Percentiles rank a stretch among this genome's conserved stretches.
Conservation (phyloP, 163 green algal genomes). For the Chloromonas sp. region DNA sequence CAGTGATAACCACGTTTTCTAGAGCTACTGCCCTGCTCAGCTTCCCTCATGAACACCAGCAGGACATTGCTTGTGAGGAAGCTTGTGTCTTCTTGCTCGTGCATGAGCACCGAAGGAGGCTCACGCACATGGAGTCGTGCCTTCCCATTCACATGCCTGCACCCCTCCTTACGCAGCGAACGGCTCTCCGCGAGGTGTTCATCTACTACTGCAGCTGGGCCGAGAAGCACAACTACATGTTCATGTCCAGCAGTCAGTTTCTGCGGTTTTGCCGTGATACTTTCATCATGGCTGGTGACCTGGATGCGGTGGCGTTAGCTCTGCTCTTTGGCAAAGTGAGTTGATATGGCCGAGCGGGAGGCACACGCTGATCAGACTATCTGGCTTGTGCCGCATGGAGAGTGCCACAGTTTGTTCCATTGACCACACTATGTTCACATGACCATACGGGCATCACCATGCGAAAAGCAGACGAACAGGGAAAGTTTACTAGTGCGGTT, state of each 20-base stretch:
- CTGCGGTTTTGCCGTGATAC: conserved; percentile 34
- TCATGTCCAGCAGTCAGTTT: conserved; percentile 36
- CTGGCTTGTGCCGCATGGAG: neutral
- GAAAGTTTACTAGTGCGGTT: too few relatives aligned
- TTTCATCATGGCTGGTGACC: conserved; percentile 22
- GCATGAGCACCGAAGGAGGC: too few relatives aligned
- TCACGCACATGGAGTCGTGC: too few relatives aligned
- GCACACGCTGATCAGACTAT: neutral
- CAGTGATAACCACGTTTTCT: too few relatives aligned
- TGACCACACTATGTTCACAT: neutral
- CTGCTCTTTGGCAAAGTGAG: conserved; percentile 32
- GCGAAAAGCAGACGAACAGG: too few relatives aligned
- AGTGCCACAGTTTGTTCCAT: neutral
- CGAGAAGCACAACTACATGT: conserved; percentile 36
- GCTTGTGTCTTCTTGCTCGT: too few relatives aligned
- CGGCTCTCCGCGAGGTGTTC: conserved; percentile 26
- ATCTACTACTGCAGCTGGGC: conserved; percentile 35
- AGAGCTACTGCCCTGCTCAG: too few relatives aligned
- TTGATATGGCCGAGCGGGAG: neutral
- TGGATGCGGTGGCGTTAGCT: conserved; percentile 19
- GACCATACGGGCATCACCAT: too few relatives aligned
- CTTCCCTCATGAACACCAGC: neutral
- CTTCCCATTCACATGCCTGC: neutral
- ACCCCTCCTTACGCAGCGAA: conserved; percentile 12
- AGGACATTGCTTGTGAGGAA: neutral